Evolutionary conservation across 495 filamentous ascomycete genomes (phyloP), one percentile per base, ranked within the genome.

Genomic region (Darksidea phi): DNA sequence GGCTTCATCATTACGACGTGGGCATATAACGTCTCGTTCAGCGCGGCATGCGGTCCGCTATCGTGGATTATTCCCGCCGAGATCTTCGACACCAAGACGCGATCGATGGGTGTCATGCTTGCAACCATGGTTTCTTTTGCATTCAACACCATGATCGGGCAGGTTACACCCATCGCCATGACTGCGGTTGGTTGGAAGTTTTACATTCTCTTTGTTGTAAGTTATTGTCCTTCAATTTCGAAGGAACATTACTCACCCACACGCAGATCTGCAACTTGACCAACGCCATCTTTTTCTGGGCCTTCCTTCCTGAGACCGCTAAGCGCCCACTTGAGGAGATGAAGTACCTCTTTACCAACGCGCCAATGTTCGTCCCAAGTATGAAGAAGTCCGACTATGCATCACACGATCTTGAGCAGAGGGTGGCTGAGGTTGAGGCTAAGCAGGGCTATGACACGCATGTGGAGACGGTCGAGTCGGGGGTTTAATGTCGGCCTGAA

Each of bases 111-210:
- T 64, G 84, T 88, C 1, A 84, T 82, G 1, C 79, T 88, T 60
- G 84, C 84, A 1, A 84, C 82, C 2, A 85, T 87, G 83, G 76
- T 72, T 25, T 80, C 77, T 34, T 88, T 84, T 67, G 85, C 84
- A 5, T 88, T 88, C 75, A 88, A 88, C 74, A 88, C 86, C 10
- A 82, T 88, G 78, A 88, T 88, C 54, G 84, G 86, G 0, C 86
- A 88, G 66, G 77, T 87, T n/a, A 88, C 83, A 2, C 78, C 78
- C 32, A 78, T 82, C 51, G 84, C 84, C 0, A 82, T 87, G 72
- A 73, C 73, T 0, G 66, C 70, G 13, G 70, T 82, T 11, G 68
- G 76, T 0, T 87, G 80, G 67, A 66, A 68, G 32, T 87, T 73
- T 63, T 86, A 85, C 66, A 74, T 79, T 49, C 57, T 86, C 10